These are phyloP conservation scores for Botrytis aclada DNA, from an alignment of 2,329 filamentous ascomycete genomes.

Conservation along the genomic window DNA sequence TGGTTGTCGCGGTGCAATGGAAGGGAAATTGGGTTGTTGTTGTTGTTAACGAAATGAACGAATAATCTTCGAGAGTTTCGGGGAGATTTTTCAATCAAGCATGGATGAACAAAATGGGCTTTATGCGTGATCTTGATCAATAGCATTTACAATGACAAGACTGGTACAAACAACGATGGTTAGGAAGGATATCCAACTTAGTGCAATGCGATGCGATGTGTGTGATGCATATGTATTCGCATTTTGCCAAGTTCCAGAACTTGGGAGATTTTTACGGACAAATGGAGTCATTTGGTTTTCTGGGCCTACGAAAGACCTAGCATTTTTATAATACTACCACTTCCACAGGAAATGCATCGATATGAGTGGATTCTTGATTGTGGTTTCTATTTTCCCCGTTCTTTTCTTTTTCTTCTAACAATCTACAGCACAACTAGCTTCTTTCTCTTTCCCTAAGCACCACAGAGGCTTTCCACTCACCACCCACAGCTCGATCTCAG, in stretches of 20 bases:
- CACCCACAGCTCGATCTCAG: background rate
- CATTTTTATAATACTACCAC: slow-evolving; percentile 5
- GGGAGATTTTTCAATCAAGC: slow-evolving; percentile 30
- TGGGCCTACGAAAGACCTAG: slow-evolving; percentile 8
- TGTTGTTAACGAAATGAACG: slow-evolving; percentile 25
- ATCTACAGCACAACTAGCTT: background rate
- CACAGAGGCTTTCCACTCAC: background rate
- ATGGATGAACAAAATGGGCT: slow-evolving; percentile 36
- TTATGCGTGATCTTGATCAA: slow-evolving; percentile 35
- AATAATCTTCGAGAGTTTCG: slow-evolving; percentile 6
- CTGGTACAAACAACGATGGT: slow-evolving; percentile 24
- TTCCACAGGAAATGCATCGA: background rate
- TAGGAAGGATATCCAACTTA: background rate
- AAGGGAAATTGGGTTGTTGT: slow-evolving; percentile 27
- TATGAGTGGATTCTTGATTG: background rate
- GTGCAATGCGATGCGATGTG: slow-evolving; percentile 7
- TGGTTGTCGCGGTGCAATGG: slow-evolving; percentile 16
- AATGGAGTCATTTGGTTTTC: slow-evolving; percentile 6
- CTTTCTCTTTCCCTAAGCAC: background rate
- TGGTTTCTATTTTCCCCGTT: background rate
- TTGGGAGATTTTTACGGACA: slow-evolving; percentile 2
- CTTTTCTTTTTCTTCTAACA: background rate
- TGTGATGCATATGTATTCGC: slow-evolving; percentile 15
- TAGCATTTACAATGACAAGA: slow-evolving; percentile 37
- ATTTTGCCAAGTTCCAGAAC: background rate